Conservation (phyloP, 116 monocot species). For the Phalaenopsis hybrid region DNA sequence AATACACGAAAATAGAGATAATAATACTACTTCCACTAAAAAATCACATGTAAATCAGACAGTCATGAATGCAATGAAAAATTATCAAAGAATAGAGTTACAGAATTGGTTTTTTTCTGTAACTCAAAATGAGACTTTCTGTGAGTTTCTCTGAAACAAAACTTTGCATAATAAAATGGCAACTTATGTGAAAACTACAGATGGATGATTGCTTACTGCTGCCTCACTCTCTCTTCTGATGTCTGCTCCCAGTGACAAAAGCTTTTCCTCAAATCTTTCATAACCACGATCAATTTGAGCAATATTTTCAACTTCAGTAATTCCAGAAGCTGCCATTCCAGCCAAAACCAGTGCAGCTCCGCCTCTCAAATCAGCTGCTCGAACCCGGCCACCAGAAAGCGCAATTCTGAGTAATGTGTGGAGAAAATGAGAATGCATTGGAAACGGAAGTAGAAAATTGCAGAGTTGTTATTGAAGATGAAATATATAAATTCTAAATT, state of each 20-base stretch:
- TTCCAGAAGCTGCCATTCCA: conserved; percentile 33
- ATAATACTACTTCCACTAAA: too few relatives aligned
- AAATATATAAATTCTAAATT: background rate
- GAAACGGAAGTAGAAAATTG: background rate
- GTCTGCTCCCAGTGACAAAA: conserved; percentile 24
- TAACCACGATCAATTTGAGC: conserved; percentile 43
- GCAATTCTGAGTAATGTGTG: conserved; percentile 9
- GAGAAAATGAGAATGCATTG: background rate
- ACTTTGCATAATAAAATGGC: background rate
- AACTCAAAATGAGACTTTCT: too few relatives aligned
- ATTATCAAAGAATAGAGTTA: background rate
- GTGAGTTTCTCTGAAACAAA: background rate
- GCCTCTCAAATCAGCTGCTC: conserved; percentile 36
- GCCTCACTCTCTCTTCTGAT: conserved; percentile 21
- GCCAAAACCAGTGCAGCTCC: conserved; percentile 49
- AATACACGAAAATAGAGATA: too few relatives aligned
- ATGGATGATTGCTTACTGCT: background rate
- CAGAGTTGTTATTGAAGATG: background rate
- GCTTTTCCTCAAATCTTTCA: conserved; percentile 34
- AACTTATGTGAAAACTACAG: background rate
- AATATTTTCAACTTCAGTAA: conserved; percentile 27
- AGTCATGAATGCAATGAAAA: too few relatives aligned
- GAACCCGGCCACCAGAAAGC: conserved; percentile 23
- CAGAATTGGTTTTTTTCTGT: background rate
- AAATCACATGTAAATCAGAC: too few relatives aligned